Conservation (phyloP, 768 basidiomycete genomes). For the Tulasnella sp. region DNA sequence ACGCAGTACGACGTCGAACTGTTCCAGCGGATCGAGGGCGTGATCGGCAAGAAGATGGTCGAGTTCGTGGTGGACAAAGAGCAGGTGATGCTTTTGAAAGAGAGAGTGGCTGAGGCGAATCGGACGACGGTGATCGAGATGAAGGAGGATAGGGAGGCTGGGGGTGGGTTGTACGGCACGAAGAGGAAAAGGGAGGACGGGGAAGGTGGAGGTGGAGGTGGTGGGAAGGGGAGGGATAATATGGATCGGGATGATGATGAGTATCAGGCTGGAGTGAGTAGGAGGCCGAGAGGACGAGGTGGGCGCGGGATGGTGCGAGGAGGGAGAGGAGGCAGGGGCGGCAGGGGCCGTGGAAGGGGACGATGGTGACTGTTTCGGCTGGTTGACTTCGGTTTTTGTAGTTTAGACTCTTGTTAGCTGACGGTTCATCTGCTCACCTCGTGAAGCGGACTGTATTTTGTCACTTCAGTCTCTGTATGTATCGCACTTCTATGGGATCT, state of each 20-base stretch:
- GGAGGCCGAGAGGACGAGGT: constrained; percentile 33
- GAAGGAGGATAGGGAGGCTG: constrained; percentile 68
- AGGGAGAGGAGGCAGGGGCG: too few species aligned
- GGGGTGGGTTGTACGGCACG: constrained; percentile 49
- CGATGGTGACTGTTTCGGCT: too few species aligned
- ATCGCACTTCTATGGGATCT: too few species aligned
- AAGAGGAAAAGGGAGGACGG: constrained; percentile 56
- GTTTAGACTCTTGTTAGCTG: too few species aligned
- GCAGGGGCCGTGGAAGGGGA: too few species aligned
- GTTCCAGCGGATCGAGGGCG: constrained; percentile 90
- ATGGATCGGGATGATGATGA: constrained; percentile 91
- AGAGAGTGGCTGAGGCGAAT: constrained; percentile 87
- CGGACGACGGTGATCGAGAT: constrained; percentile 73
- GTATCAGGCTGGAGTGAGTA: constrained; percentile 87
- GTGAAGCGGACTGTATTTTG: too few species aligned
- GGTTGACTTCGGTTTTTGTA: too few species aligned
- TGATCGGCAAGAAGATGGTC: constrained; percentile 90
- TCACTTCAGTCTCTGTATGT: too few species aligned
- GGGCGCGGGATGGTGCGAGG: too few species aligned
- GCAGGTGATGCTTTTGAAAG: constrained; percentile 82
- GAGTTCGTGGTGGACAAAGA: constrained; percentile 85
- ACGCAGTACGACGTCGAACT: constrained; percentile 99
- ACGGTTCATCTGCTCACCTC: too few species aligned
- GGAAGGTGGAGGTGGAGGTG: constrained; percentile 38
- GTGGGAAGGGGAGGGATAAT: constrained; percentile 60